Evolutionary conservation across 108 stramenopile genomes (phyloP).

Genomic region (Chaetoceros muelleri): DNA sequence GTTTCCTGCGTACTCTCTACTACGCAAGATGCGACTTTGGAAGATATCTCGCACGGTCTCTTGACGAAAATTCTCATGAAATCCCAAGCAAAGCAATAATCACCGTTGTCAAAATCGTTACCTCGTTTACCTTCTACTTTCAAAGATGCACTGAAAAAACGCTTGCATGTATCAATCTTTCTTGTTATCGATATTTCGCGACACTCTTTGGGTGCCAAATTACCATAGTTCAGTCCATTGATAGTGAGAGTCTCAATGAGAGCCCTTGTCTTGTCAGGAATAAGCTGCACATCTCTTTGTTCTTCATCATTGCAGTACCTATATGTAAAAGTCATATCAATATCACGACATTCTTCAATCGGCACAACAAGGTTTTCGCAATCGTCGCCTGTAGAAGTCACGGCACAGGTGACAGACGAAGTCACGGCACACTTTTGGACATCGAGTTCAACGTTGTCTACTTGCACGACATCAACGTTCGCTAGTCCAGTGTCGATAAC

Average conservation of each 20-base stretch:
- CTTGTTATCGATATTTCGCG: not conserved
- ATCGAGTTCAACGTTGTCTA: not conserved
- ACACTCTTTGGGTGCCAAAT: not conserved
- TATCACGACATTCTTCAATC: not conserved
- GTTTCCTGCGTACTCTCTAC: not conserved
- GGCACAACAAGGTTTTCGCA: not conserved
- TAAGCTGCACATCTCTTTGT: not conserved
- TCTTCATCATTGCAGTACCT: not conserved
- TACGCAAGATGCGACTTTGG: not conserved
- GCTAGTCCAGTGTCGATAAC: not conserved
- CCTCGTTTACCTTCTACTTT: not conserved
- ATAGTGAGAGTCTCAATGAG: not conserved
- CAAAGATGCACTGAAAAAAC: not conserved
- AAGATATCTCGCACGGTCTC: not conserved
- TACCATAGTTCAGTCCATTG: not conserved
- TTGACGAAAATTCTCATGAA: not conserved
- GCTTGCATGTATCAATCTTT: not conserved
- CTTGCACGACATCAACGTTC: not conserved
- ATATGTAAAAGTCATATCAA: not conserved
- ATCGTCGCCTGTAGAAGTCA: not conserved
- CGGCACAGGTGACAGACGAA: not conserved
- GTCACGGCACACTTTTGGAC: not conserved
- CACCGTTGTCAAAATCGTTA: not conserved
- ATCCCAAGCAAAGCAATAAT: not conserved
- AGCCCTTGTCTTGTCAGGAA: not conserved